These are phyloP conservation scores for Paramecium primaurelia DNA, from an alignment of 73 alveolate genomes.

Conservation along the genomic window DNA sequence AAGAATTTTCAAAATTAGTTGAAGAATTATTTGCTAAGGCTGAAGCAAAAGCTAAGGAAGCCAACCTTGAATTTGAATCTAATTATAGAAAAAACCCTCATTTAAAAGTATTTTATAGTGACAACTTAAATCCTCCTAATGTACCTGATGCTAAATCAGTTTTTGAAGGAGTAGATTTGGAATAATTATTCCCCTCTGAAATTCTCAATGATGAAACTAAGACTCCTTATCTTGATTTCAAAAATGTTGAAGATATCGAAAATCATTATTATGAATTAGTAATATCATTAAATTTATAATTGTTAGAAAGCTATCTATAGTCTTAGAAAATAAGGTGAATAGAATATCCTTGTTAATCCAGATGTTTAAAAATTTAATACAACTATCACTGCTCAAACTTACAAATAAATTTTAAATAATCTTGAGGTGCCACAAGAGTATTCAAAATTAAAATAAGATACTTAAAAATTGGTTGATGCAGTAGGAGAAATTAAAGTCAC, in stretches of 20 bases:
- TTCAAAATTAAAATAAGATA: neutral
- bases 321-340: neutral
- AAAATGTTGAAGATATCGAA: constrained; percentile 8
- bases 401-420: neutral
- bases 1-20: neutral
- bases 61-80: neutral
- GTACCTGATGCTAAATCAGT: neutral
- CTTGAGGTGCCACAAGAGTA: neutral
- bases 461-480: constrained; percentile 23
- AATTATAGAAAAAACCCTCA: neutral
- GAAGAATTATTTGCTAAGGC: constrained; percentile 5
- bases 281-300: neutral
- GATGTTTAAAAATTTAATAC: neutral
- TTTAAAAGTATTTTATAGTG: neutral
- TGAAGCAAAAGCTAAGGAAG: neutral
- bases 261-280: neutral
- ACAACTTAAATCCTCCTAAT: neutral
- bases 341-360: neutral
- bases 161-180: constrained; percentile 30
- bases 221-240: constrained; percentile 1
- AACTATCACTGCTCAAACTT: neutral
- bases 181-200: neutral
- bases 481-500: constrained; percentile 22
- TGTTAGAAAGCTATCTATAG: constrained; percentile 17
- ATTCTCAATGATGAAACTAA: neutral